A percentile compares a stretch with the other conserved stretches of the same genome.
These are phyloP conservation scores for Eutrema salsugineum DNA, from an alignment of 441 rosid species.

Conservation along the genomic window DNA sequence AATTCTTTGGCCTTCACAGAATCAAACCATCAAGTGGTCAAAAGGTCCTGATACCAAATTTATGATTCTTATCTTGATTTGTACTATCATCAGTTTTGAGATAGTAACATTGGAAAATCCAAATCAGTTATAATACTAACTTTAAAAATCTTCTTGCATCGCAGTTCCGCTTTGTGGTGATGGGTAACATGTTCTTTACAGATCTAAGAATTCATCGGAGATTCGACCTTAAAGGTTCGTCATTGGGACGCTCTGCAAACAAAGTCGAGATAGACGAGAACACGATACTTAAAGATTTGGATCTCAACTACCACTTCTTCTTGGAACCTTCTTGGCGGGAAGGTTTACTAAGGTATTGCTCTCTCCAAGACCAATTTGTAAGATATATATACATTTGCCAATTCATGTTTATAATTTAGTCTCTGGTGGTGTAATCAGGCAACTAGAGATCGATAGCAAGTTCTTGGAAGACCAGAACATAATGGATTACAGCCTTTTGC, in stretches of 20 bases:
- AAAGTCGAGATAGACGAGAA: slow-evolving; percentile 94
- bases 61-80: neutral
- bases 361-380: slow-evolving; percentile 2
- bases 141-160: slow-evolving; percentile 28
- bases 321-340: slow-evolving; percentile 94
- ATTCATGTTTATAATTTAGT: neutral
- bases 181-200: slow-evolving; percentile 99
- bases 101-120: neutral
- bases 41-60: slow-evolving; percentile 49
- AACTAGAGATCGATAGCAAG: slow-evolving; percentile 84
- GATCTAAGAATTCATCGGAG: slow-evolving; percentile 94
- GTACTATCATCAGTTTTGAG: neutral
- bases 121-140: neutral
- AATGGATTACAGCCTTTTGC: slow-evolving; percentile 98
- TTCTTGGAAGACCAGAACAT: slow-evolving; percentile 83
- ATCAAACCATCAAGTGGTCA: slow-evolving; percentile 98
- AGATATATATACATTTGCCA: neutral
- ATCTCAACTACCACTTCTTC: slow-evolving; percentile 74
- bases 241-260: slow-evolving; percentile 85
- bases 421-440: slow-evolving; percentile 45
- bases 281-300: slow-evolving; percentile 95
- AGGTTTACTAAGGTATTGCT: slow-evolving; percentile 63
- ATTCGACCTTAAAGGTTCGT: slow-evolving; percentile 97
- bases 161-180: slow-evolving; percentile 99
- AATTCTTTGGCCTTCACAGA: slow-evolving; percentile 98